phyloP scores from a whole-genome alignment of 129 eudicot genomes.

The Chrysanthemum makinoi region DNA sequence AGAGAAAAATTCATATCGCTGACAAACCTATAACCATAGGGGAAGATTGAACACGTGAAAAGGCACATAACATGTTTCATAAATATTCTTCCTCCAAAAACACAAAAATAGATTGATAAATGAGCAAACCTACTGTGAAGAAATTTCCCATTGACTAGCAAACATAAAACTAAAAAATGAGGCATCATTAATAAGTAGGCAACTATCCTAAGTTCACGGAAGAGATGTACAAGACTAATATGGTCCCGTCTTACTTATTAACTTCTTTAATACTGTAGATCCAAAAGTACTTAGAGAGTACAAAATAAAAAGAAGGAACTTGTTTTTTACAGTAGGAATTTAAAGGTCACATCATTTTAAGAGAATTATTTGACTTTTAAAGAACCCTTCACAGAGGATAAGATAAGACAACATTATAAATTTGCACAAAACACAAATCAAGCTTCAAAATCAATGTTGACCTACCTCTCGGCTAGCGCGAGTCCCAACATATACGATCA shows the following conservation, averaged over 20 bases:
- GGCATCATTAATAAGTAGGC: not conserved
- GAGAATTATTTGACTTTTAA: too few relatives aligned
- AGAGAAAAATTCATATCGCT: slow-evolving; percentile 90
- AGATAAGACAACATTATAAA: slow-evolving; percentile 1
- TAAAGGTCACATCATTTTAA: not conserved
- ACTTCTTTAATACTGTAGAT: not conserved
- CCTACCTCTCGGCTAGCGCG: slow-evolving; percentile 99
- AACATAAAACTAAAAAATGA: not conserved
- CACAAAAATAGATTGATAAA: not conserved
- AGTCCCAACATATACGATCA: slow-evolving; percentile 93
- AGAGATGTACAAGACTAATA: slow-evolving; percentile 1
- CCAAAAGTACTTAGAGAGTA: not conserved
- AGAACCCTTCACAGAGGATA: not conserved
- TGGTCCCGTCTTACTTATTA: not conserved
- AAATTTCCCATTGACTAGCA: not conserved
- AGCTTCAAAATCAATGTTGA: not conserved
- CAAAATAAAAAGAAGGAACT: not conserved
- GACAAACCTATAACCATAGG: slow-evolving; percentile 72
- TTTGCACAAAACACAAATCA: slow-evolving; percentile 8
- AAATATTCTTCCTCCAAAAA: not conserved
- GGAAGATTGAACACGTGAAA: not conserved
- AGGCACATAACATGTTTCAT: not conserved
- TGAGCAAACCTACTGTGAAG: not conserved
- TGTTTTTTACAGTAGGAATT: not conserved
- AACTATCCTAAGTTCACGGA: not conserved